A percentile compares a stretch with the other conserved stretches of the same genome.
Conservation (phyloP, 441 rosid species). For the Aleurites moluccanus region DNA sequence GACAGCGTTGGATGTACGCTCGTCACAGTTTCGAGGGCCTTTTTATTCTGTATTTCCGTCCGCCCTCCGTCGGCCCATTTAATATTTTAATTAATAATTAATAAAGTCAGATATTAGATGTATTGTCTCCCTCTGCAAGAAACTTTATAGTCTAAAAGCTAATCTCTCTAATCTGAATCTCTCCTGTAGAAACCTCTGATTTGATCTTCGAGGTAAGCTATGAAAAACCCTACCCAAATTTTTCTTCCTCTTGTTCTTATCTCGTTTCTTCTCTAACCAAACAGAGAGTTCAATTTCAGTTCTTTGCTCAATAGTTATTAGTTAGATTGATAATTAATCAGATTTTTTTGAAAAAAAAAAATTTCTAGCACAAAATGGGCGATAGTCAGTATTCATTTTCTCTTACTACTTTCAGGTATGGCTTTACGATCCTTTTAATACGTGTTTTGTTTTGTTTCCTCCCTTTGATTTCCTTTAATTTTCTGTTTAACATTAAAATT, state of each 20-base stretch:
- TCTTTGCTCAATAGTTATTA: background rate
- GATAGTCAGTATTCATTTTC: constrained; percentile 80
- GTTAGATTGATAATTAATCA: background rate
- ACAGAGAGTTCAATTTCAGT: background rate
- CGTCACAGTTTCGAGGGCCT: background rate
- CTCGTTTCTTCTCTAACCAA: background rate
- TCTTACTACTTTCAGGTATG: constrained; percentile 72
- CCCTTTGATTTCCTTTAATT: background rate
- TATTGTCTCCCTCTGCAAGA: constrained; percentile 26
- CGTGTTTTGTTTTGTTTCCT: too few relatives aligned
- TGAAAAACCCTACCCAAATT: background rate
- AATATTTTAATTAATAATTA: background rate
- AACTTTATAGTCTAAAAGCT: background rate
- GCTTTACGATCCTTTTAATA: background rate
- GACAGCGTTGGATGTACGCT: background rate
- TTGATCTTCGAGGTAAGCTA: constrained; percentile 5
- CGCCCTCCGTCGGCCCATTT: background rate
- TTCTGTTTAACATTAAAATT: constrained; percentile 9
- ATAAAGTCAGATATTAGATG: background rate
- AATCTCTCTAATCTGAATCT: background rate
- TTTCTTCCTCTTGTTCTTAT: background rate
- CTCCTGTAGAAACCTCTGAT: background rate
- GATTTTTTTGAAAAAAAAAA: too few relatives aligned
- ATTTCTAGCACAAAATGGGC: constrained; percentile 45
- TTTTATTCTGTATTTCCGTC: background rate